Base-by-base conservation (phyloP, 2,329 filamentous ascomycete species). In the Talaromyces sp. region DNA sequence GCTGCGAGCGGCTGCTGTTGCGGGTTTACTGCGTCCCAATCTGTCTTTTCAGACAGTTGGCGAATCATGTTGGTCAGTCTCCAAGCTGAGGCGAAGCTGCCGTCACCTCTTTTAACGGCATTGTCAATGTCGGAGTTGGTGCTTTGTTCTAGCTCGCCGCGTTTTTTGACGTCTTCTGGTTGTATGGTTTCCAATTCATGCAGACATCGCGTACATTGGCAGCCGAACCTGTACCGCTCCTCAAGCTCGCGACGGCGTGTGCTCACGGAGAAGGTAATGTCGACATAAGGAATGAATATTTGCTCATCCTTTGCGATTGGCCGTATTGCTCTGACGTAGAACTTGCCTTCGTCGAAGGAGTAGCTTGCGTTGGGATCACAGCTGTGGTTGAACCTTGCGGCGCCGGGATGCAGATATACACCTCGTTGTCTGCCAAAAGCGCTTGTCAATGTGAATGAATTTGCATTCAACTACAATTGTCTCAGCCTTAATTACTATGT, bases 271-370 rank as follows among this genome's bases (percentile, higher is more conserved):
- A 81, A 80, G 0, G 82, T 85, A 39, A 77, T 76, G 67, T 88
- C 86, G 65, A 86, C 78, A 69, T 89, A 89, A 2, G 84, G 83
- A 63, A 88, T 84, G 67, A 80, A 83, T 33, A 88, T 77, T 69
- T 89, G 85, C 33, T 85, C 81, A 64, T 79, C 81, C 63, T 80
- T 77, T 18, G 75, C 71, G 64, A 88, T 85, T 0, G 80, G 76
- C 12, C 73, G 75, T 1, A 86, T 72, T 0, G 85, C 80, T 37
- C 84, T 82, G 35, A 87, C 69, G 14, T 76, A 76, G 9, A 85
- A 71, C 35, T 75, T 70, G 2, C 80, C 74, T 21, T 83, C 80
- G 63, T 87, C 83, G 73, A 87, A 86, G 12, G 83, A 78, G 18
- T 86, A 78, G 33, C 80, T 80, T 2, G 83, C 80, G 66, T 88